Conservation (phyloP, 2,329 filamentous ascomycete genomes). For the Cordyceps cateniannulata region DNA sequence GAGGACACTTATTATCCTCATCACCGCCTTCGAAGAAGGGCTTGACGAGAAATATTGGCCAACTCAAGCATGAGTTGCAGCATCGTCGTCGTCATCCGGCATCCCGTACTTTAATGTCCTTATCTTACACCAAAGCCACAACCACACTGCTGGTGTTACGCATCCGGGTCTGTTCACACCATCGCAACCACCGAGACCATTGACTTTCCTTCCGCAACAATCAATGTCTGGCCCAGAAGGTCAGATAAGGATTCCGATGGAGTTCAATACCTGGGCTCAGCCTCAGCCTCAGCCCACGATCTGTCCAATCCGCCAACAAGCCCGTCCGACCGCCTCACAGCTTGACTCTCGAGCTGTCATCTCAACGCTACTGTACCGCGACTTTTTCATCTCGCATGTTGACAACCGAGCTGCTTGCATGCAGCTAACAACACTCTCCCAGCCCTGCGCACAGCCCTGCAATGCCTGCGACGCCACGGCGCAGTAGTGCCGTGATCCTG, state of each 20-base stretch:
- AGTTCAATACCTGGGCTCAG: neutral
- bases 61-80: neutral
- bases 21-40: neutral
- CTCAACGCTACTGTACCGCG: neutral
- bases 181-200: neutral
- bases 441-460: neutral
- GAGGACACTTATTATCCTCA: neutral
- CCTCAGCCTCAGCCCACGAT: neutral
- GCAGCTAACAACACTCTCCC: neutral
- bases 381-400: neutral
- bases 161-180: neutral
- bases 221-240: neutral
- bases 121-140: neutral
- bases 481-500: neutral
- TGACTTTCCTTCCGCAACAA: neutral
- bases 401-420: neutral
- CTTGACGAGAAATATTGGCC: neutral
- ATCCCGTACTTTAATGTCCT: neutral
- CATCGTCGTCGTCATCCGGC: neutral
- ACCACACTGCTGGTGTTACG: neutral
- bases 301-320: neutral
- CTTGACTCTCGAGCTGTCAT: neutral
- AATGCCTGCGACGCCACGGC: neutral
- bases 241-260: neutral
- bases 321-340: neutral